These are phyloP conservation scores for Solanum sitiens DNA, from an alignment of 257 asterid genomes.

Conservation along the genomic window DNA sequence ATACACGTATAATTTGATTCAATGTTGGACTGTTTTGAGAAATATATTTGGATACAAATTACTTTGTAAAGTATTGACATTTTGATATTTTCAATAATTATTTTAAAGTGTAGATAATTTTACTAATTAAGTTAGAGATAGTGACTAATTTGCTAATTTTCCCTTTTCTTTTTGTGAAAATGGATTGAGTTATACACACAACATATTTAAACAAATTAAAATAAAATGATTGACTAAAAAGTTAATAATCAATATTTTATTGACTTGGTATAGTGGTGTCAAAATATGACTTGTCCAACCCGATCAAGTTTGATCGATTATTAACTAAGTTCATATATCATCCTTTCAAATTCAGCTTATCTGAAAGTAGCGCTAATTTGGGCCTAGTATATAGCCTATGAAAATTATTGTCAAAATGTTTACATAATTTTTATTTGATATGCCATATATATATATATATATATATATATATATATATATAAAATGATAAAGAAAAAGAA, in stretches of 20 bases:
- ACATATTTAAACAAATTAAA: not conserved
- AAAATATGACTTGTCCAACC: not conserved
- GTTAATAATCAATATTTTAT: not conserved
- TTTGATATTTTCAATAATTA: too few species aligned
- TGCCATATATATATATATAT: too few species aligned
- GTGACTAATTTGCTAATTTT: too few species aligned
- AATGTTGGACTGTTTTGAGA: too few species aligned
- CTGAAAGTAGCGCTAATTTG: not conserved
- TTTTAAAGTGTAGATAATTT: too few species aligned
- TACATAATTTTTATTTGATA: not conserved
- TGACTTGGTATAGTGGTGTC: not conserved
- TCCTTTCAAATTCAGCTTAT: not conserved
- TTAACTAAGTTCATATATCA: not conserved
- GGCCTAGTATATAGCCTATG: not conserved
- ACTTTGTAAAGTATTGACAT: too few species aligned
- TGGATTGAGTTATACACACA: not conserved
- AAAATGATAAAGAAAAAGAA: not conserved
- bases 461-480: not conserved
- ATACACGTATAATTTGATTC: too few species aligned
- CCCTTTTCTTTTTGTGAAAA: too few species aligned
- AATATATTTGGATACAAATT: too few species aligned
- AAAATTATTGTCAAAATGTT: not conserved
- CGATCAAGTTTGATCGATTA: not conserved
- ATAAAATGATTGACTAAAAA: not conserved
- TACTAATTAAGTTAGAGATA: too few species aligned